A percentile compares a stretch with the other conserved stretches of the same genome.
Conservation (phyloP, 768 basidiomycete species). For the Suillus bovinus region DNA sequence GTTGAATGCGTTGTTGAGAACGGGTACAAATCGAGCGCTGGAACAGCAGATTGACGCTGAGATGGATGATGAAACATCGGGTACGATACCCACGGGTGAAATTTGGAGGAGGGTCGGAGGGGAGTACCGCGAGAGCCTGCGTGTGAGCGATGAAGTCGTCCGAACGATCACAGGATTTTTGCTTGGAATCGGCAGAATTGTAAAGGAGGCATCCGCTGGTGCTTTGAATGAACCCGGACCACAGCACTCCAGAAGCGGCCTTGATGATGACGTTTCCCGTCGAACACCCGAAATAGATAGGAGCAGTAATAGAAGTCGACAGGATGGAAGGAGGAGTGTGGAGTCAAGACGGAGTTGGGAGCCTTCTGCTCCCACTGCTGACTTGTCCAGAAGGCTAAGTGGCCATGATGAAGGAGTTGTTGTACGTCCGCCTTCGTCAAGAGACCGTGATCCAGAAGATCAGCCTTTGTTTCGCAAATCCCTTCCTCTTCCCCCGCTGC, state of each 20-base stretch:
- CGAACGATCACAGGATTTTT: conserved; percentile 74
- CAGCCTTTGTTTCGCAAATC: conserved; percentile 26
- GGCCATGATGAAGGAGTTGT: conserved; percentile 24
- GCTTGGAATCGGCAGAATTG: conserved; percentile 68
- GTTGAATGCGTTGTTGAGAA: conserved; percentile 61
- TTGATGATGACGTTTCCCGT: conserved; percentile 50
- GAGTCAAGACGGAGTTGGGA: conserved; percentile 51
- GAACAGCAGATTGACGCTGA: conserved; percentile 79
- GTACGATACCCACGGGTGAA: conserved; percentile 31
- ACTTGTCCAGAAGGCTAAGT: conserved; percentile 29
- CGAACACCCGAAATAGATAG: conserved; percentile 36
- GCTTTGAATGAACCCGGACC: conserved; percentile 34
- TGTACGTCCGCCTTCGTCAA: conserved; percentile 26
- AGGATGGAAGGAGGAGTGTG: conserved; percentile 57
- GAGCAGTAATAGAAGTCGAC: conserved; percentile 47
- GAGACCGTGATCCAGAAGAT: conserved; percentile 27
- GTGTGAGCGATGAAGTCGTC: conserved; percentile 78
- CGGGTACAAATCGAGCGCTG: conserved; percentile 57
- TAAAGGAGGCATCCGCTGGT: conserved; percentile 52
- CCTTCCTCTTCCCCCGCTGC: conserved; percentile 19
- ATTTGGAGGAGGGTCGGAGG: conserved; percentile 70
- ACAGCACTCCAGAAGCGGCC: conserved; percentile 53
- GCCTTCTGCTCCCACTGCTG: conserved; percentile 23
- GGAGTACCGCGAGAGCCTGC: conserved; percentile 70
- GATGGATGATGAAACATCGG: conserved; percentile 48